A percentile compares a stretch with the other conserved stretches of the same genome.
phyloP scores from a whole-genome alignment of 805 yeast species.

The Komagataella populi region DNA sequence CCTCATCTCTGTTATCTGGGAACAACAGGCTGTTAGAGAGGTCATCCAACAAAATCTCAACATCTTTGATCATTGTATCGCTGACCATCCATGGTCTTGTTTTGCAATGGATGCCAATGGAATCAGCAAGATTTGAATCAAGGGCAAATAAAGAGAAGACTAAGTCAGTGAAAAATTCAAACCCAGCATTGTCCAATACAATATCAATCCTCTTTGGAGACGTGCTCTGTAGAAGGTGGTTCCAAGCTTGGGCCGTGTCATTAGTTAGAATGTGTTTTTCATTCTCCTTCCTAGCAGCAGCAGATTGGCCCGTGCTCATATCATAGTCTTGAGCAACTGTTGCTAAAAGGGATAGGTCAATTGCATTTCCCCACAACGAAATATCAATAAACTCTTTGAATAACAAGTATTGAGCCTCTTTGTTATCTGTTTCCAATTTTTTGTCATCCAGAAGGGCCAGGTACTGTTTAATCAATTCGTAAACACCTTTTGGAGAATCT shows the following conservation, averaged over 20 bases:
- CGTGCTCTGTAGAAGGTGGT: constrained; percentile 18
- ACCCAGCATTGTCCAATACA: constrained; percentile 88
- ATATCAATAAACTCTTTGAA: constrained; percentile 80
- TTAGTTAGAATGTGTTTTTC: constrained; percentile 68
- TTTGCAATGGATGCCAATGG: constrained; percentile 76
- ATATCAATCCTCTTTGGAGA: constrained; percentile 51
- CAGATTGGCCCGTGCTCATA: constrained; percentile 83
- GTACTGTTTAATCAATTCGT: constrained; percentile 64
- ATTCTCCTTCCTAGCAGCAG: constrained; percentile 69
- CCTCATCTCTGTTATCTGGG: constrained; percentile 29
- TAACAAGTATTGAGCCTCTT: constrained; percentile 34
- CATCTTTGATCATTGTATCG: constrained; percentile 83
- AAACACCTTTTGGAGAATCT: constrained; percentile 64
- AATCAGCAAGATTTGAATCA: constrained; percentile 50
- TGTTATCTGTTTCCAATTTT: constrained; percentile 13
- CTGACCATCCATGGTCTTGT: constrained; percentile 95
- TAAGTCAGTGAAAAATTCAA: constrained; percentile 85
- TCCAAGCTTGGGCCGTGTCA: constrained; percentile 63
- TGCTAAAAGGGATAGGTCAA: constrained; percentile 82
- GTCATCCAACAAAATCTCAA: constrained; percentile 41
- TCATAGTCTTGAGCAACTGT: constrained; percentile 75
- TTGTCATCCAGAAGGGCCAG: constrained; percentile 5
- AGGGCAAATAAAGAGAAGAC: constrained; percentile 51
- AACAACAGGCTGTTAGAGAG: constrained; percentile 39
- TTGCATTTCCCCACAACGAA: constrained; percentile 96